Percentiles rank a stretch among this genome's conserved stretches.
Conservation (phyloP, 371 early-diverging fungal species). For the Mortierella sp. region DNA sequence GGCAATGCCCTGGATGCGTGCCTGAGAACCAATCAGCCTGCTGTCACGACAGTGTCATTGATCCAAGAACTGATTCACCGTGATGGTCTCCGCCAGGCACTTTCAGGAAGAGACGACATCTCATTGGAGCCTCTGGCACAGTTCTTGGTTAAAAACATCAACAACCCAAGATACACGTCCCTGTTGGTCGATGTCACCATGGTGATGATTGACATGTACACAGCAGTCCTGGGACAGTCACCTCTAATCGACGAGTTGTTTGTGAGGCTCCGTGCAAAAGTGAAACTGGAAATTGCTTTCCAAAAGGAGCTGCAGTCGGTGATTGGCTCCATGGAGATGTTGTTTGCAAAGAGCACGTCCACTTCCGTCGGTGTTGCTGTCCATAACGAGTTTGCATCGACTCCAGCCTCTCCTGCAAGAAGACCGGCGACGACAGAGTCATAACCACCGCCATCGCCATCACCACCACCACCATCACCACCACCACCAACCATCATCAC, state of each 20-base stretch:
- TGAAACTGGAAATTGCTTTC: slow-evolving; percentile 76
- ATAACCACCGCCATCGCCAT: slow-evolving; percentile 16
- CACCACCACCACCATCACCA: slow-evolving; percentile 11
- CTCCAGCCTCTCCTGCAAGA: slow-evolving; percentile 10
- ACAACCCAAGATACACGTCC: slow-evolving; percentile 80
- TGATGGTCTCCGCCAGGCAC: slow-evolving; percentile 80
- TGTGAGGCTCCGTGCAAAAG: slow-evolving; percentile 69
- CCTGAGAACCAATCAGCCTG: slow-evolving; percentile 61
- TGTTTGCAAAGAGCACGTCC: slow-evolving; percentile 62
- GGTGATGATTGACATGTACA: slow-evolving; percentile 84
- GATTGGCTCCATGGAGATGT: slow-evolving; percentile 86
- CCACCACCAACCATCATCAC: slow-evolving; percentile 10
- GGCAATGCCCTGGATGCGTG: slow-evolving; percentile 87
- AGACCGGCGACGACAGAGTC: not conserved
- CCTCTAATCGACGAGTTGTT: slow-evolving; percentile 76
- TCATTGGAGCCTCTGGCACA: slow-evolving; percentile 83
- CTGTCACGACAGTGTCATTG: slow-evolving; percentile 73
- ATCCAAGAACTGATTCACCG: slow-evolving; percentile 91
- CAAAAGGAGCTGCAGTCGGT: slow-evolving; percentile 79
- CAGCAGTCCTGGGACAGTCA: slow-evolving; percentile 80
- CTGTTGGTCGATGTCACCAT: slow-evolving; percentile 82
- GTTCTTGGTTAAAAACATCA: slow-evolving; percentile 82
- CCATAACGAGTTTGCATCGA: slow-evolving; percentile 44
- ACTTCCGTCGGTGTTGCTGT: slow-evolving; percentile 45
- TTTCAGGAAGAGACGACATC: slow-evolving; percentile 89